Conservation (phyloP, 2,329 filamentous ascomycete species). For the Aspergillus pseudoviridinutans region DNA sequence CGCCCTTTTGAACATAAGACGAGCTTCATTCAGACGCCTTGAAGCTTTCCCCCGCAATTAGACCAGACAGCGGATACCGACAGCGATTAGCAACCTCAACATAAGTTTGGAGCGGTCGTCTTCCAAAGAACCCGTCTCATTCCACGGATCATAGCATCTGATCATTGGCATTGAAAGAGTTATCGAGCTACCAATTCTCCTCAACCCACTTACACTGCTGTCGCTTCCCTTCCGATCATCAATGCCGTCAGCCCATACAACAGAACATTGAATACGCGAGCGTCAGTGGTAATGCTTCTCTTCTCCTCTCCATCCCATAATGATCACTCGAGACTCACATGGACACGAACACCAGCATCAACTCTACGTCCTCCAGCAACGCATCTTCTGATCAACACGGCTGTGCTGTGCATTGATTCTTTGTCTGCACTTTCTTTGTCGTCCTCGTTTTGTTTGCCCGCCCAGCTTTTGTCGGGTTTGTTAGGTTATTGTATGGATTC, state of each 20-base stretch:
- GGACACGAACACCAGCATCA: neutral
- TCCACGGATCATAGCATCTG: too few species aligned
- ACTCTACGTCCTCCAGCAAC: neutral
- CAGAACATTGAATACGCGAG: neutral
- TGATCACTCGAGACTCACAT: neutral
- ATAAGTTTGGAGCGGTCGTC: too few species aligned
- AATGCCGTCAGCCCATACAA: neutral
- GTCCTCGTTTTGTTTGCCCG: neutral
- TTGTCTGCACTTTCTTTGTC: neutral
- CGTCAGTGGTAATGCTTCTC: neutral
- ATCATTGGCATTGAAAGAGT: too few species aligned
- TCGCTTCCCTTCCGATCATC: neutral
- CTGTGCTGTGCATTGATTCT: neutral
- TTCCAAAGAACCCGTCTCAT: too few species aligned
- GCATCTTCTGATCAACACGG: neutral
- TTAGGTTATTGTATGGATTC: neutral
- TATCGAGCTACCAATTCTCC: too few species aligned
- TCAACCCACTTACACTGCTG: too few species aligned
- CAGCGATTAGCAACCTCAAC: too few species aligned
- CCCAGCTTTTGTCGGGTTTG: neutral
- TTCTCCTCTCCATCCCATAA: neutral
- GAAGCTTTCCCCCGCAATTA: neutral
- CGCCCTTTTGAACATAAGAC: neutral
- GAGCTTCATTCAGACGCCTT: neutral
- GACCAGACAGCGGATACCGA: neutral